Evolutionary conservation across 805 yeast genomes (phyloP), one percentile per base, ranked within the genome.

Genomic region (Saturnispora mendoncae): DNA sequence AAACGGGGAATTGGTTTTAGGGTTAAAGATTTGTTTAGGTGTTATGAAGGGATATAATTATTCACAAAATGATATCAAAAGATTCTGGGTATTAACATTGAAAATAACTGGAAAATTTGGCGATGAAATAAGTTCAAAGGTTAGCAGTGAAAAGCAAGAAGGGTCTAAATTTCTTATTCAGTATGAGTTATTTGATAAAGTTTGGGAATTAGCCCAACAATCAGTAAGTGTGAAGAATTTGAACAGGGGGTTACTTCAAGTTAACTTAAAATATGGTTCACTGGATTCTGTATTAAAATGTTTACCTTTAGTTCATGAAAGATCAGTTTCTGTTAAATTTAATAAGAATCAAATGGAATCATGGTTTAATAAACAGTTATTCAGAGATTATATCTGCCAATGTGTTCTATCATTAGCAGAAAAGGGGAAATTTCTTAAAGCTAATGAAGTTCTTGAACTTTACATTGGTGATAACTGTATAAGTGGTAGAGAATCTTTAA

Each of bases 1-100:
- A 43, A 60, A 60, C 39, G 50, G 51, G 21, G 50, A 57, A 13
- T 42, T 60, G 4, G 18, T 49, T n/a, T 46, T 53, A 33, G 64
- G 62, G n/a, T 34, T 64, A 4, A 21, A 47, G 19, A 38, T 54
- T 12, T 32, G 35, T 19, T 19, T 49, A 58, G 39, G 49, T 52
- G 32, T 36, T 44, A 9, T 43, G 62, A 17, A 45, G 59, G 4
- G 40, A 42, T 21, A 45, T 47, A 19, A 8, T 13, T 17, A 19
- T 4, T 19, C 6, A 12, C 4, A 8, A 13, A 19, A 19, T 8
- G 7, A 19, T 8, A 12, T 32, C 13, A 32, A 8, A 7, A 12
- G 17, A 23, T 23, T 29, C 39, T 61, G 65, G 62, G 44, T 45
- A 9, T 42, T 51, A 14, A 46, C 54, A 2, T 43, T 62, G 33